These are phyloP conservation scores for Rhodotorula toruloides DNA, from an alignment of 768 basidiomycete genomes.

Conservation along the genomic window DNA sequence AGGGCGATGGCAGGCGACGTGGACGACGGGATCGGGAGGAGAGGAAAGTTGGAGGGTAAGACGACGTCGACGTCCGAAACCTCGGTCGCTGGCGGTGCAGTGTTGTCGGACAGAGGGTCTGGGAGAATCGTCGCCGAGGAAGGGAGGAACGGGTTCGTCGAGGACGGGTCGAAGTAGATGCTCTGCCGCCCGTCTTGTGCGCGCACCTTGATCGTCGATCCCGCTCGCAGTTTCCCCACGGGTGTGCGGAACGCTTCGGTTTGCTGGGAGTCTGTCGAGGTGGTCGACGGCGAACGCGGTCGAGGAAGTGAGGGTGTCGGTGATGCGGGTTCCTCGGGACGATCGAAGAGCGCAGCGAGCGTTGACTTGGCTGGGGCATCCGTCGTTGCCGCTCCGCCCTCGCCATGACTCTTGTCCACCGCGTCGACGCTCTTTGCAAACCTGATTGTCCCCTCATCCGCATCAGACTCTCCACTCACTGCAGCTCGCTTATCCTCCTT, in stretches of 20 bases:
- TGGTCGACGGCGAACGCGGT: too few species aligned
- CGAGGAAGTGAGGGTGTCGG: neutral
- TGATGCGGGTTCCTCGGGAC: too few species aligned
- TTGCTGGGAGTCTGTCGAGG: too few species aligned
- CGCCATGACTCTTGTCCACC: too few species aligned
- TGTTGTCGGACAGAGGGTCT: too few species aligned
- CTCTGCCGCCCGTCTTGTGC: neutral
- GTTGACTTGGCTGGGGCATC: neutral
- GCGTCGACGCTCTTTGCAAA: too few species aligned
- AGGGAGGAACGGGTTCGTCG: slow-evolving; percentile 20
- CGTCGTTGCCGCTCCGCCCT: too few species aligned
- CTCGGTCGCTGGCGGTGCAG: too few species aligned
- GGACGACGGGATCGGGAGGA: neutral
- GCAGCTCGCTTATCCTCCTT: neutral
- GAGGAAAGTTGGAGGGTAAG: neutral
- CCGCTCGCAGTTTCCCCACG: neutral
- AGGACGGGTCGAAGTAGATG: slow-evolving; percentile 22
- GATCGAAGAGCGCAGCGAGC: neutral
- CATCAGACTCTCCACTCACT: too few species aligned
- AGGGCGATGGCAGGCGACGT: slow-evolving; percentile 20
- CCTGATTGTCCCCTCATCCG: neutral
- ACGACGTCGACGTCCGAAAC: too few species aligned
- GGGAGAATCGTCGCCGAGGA: too few species aligned
- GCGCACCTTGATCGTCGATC: slow-evolving; percentile 12
- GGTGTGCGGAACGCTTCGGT: neutral